Evolutionary conservation across 352 stramenopile genomes (phyloP).

Genomic region (Phytophthora constricta): DNA sequence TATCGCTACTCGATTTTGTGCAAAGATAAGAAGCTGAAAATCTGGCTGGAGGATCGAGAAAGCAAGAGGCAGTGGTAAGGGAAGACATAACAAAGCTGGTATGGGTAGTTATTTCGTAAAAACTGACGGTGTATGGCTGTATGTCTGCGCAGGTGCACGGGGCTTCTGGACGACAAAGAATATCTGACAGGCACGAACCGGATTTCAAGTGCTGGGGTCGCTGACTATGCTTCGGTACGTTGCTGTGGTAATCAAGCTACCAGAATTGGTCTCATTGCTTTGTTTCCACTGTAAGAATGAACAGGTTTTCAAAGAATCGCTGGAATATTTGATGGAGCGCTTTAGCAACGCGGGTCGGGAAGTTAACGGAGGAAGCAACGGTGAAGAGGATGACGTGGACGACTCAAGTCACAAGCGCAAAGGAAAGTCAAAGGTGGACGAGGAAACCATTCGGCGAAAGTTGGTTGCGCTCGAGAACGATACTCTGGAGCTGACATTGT

Average conservation of each 20-base stretch:
- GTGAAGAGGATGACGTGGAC: too few species aligned
- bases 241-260: too few species aligned
- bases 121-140: too few species aligned
- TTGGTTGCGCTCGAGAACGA: slow-evolving; percentile 5
- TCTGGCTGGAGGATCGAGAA: slow-evolving; percentile 12
- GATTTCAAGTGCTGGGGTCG: slow-evolving; percentile 1
- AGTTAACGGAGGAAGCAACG: not conserved
- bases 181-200: slow-evolving; percentile 17
- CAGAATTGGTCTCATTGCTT: too few species aligned
- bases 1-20: slow-evolving; percentile 9
- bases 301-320: slow-evolving; percentile 13
- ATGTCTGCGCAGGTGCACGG: slow-evolving; percentile 3
- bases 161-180: slow-evolving; percentile 9
- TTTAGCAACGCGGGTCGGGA: too few species aligned
- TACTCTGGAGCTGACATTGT: slow-evolving; percentile 5
- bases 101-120: too few species aligned
- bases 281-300: too few species aligned
- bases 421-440: too few species aligned
- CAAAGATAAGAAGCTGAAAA: slow-evolving; percentile 6
- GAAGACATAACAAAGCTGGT: not conserved
- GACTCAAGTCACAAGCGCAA: too few species aligned
- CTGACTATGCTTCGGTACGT: slow-evolving; percentile 19
- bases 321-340: slow-evolving; percentile 15
- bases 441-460: slow-evolving; percentile 10
- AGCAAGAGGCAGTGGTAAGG: slow-evolving; percentile 18